Conservation (phyloP, 306 rosid genomes). For the Alnus rubra region DNA sequence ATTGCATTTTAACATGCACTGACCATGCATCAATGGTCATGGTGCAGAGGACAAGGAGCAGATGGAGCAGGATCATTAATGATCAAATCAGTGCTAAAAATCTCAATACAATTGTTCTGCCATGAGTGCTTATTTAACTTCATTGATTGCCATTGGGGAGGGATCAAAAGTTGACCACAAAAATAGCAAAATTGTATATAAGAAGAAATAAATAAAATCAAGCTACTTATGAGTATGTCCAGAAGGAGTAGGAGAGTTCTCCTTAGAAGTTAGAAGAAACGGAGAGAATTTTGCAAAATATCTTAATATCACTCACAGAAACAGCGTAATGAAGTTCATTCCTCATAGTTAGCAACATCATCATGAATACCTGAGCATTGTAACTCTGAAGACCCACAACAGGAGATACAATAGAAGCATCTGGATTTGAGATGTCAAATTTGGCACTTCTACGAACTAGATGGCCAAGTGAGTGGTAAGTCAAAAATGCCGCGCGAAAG, state of each 20-base stretch:
- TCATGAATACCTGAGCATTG: constrained; percentile 63
- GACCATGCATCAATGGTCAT: no score
- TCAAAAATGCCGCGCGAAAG: constrained; percentile 82
- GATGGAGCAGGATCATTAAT: neutral
- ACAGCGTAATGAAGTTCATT: constrained; percentile 10
- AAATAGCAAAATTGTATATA: no score
- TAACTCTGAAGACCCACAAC: constrained; percentile 88
- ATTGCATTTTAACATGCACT: no score
- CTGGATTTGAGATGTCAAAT: constrained; percentile 31
- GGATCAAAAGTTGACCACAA: no score
- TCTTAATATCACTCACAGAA: constrained; percentile 1
- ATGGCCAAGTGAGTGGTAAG: constrained; percentile 85
- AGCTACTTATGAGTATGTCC: no score
- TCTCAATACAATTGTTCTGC: neutral
- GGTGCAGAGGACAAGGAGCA: neutral
- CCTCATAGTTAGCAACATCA: constrained; percentile 14
- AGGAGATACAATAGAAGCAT: constrained; percentile 60
- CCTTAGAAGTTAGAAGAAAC: no score
- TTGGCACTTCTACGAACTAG: constrained; percentile 48
- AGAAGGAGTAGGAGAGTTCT: no score
- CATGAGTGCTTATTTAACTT: neutral
- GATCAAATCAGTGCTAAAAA: neutral
- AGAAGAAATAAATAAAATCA: no score
- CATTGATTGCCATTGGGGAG: neutral
- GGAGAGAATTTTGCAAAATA: neutral